phyloP scores from a whole-genome alignment of 768 basidiomycete species.

The Saitozyma sp. region DNA sequence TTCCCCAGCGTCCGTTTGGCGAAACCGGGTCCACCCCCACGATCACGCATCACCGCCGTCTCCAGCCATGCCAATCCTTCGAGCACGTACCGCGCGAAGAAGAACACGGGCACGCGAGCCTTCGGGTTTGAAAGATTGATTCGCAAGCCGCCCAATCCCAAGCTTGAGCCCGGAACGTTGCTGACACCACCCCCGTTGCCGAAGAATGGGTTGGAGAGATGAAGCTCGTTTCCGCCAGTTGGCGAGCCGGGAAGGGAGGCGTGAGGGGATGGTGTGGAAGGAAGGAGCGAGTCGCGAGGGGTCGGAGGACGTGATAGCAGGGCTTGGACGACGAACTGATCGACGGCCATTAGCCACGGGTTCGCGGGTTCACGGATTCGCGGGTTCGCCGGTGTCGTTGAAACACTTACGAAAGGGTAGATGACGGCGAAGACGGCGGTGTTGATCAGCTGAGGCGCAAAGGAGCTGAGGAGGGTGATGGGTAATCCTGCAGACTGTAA shows the following conservation, averaged over 20 bases:
- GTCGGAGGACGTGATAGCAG: conserved; percentile 41
- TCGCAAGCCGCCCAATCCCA: background rate
- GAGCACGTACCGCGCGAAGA: conserved; percentile 37
- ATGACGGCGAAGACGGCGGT: conserved; percentile 50
- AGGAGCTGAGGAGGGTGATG: conserved; percentile 40
- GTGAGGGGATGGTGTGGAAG: conserved; percentile 36
- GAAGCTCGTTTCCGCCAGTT: conserved; percentile 2
- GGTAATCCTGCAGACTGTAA: conserved; percentile 23
- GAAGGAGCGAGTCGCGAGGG: conserved; percentile 16
- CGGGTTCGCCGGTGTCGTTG: background rate
- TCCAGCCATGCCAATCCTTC: conserved; percentile 36
- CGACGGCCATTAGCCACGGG: background rate
- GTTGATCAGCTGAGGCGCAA: conserved; percentile 44
- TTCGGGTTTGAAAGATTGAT: background rate
- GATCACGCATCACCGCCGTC: conserved; percentile 28
- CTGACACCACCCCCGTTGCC: background rate
- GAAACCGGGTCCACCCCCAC: background rate
- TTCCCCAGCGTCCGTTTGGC: no score
- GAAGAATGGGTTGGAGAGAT: conserved; percentile 30
- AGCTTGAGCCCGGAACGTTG: background rate
- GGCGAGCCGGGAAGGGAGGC: conserved; percentile 32
- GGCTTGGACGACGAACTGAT: conserved; percentile 48
- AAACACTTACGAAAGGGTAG: conserved; percentile 44
- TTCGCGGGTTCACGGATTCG: background rate
- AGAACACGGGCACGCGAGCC: conserved; percentile 35